A percentile compares a stretch with the other conserved stretches of the same genome.
Conservation (phyloP, 176 grass and related monocot species). For the Rhynchospora breviuscula region DNA sequence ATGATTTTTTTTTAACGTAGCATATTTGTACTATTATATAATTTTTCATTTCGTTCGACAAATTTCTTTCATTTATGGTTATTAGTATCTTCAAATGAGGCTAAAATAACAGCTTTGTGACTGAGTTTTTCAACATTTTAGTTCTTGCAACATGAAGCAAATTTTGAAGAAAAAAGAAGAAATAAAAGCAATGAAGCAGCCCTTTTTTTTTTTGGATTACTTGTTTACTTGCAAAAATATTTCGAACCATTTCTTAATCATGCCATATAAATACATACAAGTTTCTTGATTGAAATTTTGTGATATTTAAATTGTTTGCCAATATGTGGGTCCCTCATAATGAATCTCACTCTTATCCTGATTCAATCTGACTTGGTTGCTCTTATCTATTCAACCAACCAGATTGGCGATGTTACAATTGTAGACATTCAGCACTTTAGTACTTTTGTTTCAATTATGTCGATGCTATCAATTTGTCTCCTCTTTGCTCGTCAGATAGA, state of each 20-base stretch:
- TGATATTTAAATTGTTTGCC: slow-evolving; percentile 33
- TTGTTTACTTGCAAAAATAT: slow-evolving; percentile 29
- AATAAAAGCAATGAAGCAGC: not conserved
- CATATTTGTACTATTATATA: not conserved
- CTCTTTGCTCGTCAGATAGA: slow-evolving; percentile 25
- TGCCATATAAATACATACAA: slow-evolving; percentile 32
- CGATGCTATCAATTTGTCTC: slow-evolving; percentile 17
- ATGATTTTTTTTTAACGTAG: not conserved
- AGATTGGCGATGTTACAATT: slow-evolving; percentile 24
- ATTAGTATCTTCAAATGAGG: not conserved
- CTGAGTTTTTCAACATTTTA: not conserved
- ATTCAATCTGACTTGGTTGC: slow-evolving; percentile 32
- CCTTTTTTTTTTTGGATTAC: not conserved
- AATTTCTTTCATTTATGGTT: not conserved
- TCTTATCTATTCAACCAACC: slow-evolving; percentile 40
- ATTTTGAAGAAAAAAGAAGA: not conserved
- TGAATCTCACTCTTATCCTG: slow-evolving; percentile 52
- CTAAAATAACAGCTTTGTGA: not conserved
- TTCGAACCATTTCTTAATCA: slow-evolving; percentile 22
- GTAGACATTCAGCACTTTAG: slow-evolving; percentile 17
- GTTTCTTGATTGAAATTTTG: slow-evolving; percentile 21
- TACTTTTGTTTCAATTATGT: slow-evolving; percentile 5
- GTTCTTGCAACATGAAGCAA: not conserved
- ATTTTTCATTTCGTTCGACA: not conserved
- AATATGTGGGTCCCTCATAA: not conserved